Evolutionary conservation across 1,139 yeast species (phyloP).

Genomic region (Blastobotrys aristatus): DNA sequence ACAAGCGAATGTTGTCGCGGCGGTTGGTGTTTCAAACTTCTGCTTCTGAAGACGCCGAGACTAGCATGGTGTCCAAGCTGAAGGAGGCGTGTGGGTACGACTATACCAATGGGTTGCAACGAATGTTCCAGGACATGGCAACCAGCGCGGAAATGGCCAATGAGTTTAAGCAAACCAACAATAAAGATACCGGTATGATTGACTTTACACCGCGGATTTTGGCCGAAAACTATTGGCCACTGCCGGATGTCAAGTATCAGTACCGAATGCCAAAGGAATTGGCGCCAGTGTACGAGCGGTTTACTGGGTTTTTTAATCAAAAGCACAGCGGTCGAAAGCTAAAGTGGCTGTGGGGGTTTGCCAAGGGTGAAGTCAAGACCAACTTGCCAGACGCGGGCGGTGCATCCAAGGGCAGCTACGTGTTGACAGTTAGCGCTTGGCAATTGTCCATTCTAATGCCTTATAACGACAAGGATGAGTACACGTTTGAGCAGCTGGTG

Average conservation of each 20-base stretch:
- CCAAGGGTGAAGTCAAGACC: conserved; percentile 91
- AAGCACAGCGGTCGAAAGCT: conserved; percentile 86
- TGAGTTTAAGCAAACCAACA: conserved; percentile 47
- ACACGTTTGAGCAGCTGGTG: conserved; percentile 56
- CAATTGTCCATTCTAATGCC: conserved; percentile 84
- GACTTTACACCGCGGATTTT: conserved; percentile 69
- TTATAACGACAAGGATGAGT: conserved; percentile 59
- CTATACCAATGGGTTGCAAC: conserved; percentile 87
- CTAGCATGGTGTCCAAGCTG: conserved; percentile 74
- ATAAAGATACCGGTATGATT: conserved; percentile 45
- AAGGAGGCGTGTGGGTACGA: conserved; percentile 90
- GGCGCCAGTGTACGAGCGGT: conserved; percentile 56
- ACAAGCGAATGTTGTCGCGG: conserved; percentile 82
- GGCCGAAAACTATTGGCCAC: conserved; percentile 92
- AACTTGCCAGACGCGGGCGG: conserved; percentile 69
- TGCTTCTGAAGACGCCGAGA: conserved; percentile 80
- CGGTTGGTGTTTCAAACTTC: conserved; percentile 83
- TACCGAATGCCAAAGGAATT: conserved; percentile 63
- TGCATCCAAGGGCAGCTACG: conserved; percentile 57
- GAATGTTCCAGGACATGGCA: conserved; percentile 94
- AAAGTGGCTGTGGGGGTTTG: conserved; percentile 94
- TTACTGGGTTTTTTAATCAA: conserved; percentile 61
- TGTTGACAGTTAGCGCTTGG: conserved; percentile 76
- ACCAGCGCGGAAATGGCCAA: conserved; percentile 74
- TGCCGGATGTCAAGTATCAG: conserved; percentile 45